Base-by-base conservation (phyloP, 78 protist genomes). In the Dictyostelium citrinum region DNA sequence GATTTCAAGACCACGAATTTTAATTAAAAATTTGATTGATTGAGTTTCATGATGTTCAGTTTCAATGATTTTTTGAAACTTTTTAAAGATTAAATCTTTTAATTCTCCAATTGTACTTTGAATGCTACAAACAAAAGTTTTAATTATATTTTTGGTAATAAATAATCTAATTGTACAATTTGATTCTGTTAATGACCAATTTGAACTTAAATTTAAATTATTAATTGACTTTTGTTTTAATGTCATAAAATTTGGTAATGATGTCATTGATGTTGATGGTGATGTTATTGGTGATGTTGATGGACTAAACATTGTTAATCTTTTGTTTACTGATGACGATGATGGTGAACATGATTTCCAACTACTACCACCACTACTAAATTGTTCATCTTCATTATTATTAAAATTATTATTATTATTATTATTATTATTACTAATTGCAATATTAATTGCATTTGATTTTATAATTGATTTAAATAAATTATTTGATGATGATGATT, bases 1-100 rank as follows among this genome's bases (percentile, higher is more conserved):
- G 0, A 88, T 88, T 49, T 88, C 93, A 33, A 88, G 37, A 22
- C 85, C 85, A 46, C 93, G 58, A n/a, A 88, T 78, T 46, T 88
- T 88, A 33, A 88, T 14, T 8, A 88, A 51, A 49, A 46, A 88
- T 79, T 33, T 61, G 16, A 16, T 51, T 8, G 39, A 20, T 61
- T n/a, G 14, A 3, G 14, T 41, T n/a, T 8, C 20, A 2, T 70
- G 37, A 64, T 64, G 72, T 33, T 70, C 77, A 33, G 17, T 33
- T 61, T n/a, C 75, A 5, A 81, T 68, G 20, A 88, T 64, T 29
- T 88, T 88, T 4, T 68, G 24, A 43, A 49, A 88, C 61, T 88
- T 88, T 45, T 16, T 46, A 46, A 49, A 88, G 0, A 88, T 61
- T 3, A 37, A 41, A 31, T 88, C 93, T 11, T 77, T 39, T 3